Percentiles rank a stretch among this genome's conserved stretches.
Conservation (phyloP, 345 rosid species). For the Camelina sativa region DNA sequence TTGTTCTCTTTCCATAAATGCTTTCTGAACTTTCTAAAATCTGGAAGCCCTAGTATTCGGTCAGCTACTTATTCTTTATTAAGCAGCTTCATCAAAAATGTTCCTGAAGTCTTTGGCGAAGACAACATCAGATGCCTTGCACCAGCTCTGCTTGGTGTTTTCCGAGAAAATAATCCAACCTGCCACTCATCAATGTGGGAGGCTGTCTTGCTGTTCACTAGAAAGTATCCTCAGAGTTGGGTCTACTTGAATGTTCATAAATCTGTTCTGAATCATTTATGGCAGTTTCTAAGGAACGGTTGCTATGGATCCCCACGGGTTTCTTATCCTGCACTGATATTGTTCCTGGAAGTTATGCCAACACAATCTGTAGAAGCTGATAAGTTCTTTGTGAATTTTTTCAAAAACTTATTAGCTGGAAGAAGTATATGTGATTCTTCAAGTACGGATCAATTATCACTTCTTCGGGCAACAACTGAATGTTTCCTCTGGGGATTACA, state of each 20-base stretch:
- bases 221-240: slow-evolving; percentile 86
- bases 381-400: slow-evolving; percentile 72
- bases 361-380: slow-evolving; percentile 60
- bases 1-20: slow-evolving; percentile 69
- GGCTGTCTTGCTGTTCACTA: slow-evolving; percentile 69
- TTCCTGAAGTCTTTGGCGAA: slow-evolving; percentile 73
- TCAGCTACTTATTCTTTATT: slow-evolving; percentile 78
- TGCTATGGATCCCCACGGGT: slow-evolving; percentile 88
- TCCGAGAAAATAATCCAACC: slow-evolving; percentile 82
- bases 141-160: slow-evolving; percentile 75
- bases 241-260: slow-evolving; percentile 64
- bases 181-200: slow-evolving; percentile 98
- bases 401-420: slow-evolving; percentile 81
- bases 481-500: slow-evolving; percentile 85
- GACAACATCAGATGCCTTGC: slow-evolving; percentile 67
- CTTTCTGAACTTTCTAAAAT: slow-evolving; percentile 77
- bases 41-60: slow-evolving; percentile 70
- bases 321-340: slow-evolving; percentile 88
- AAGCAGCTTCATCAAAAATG: slow-evolving; percentile 70
- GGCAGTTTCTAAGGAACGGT: slow-evolving; percentile 84
- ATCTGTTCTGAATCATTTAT: slow-evolving; percentile 60
- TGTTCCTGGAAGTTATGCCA: slow-evolving; percentile 75
- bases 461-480: slow-evolving; percentile 71
- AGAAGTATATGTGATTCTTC: slow-evolving; percentile 62
- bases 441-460: slow-evolving; percentile 55